Percentiles rank a stretch among this genome's conserved stretches.
Evolutionary conservation across 352 stramenopile species (phyloP).

Genomic region (Phytophthora hybrid): DNA sequence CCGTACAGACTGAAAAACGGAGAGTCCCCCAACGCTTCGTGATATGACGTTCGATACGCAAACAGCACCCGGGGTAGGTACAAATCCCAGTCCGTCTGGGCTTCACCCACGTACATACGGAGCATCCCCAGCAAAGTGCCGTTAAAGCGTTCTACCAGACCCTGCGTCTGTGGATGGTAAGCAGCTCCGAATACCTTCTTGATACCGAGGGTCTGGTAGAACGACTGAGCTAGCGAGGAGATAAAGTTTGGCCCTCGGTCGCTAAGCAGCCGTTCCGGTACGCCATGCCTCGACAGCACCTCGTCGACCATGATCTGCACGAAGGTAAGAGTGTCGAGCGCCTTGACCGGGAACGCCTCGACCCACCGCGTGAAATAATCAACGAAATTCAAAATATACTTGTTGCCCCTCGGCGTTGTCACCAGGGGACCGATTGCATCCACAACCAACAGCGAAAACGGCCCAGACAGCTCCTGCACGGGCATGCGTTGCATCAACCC

Average conservation of each 20-base stretch:
- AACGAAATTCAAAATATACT: background rate
- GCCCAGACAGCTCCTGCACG: background rate
- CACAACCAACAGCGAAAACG: background rate
- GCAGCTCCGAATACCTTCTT: too few species aligned
- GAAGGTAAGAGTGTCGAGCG: too few species aligned
- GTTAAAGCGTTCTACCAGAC: too few species aligned
- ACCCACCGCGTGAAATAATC: background rate
- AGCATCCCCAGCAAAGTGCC: too few species aligned
- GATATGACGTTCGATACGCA: conserved; percentile 14
- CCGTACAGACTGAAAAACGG: conserved; percentile 16
- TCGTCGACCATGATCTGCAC: background rate
- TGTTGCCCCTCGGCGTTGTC: background rate
- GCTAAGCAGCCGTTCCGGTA: background rate
- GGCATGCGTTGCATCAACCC: conserved; percentile 17
- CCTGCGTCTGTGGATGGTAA: too few species aligned
- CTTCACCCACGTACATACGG: background rate
- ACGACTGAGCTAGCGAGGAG: background rate
- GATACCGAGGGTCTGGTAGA: too few species aligned
- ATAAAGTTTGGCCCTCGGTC: conserved; percentile 9
- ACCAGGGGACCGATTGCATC: background rate
- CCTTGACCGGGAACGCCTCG: background rate
- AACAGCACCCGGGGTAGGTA: conserved; percentile 2
- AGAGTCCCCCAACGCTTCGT: conserved; percentile 12
- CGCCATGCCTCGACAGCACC: background rate
- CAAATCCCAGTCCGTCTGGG: conserved; percentile 10